A percentile compares a stretch with the other conserved stretches of the same genome.
These are phyloP conservation scores for Pleurotus pulmonarius DNA, from an alignment of 768 basidiomycete species.

Conservation along the genomic window DNA sequence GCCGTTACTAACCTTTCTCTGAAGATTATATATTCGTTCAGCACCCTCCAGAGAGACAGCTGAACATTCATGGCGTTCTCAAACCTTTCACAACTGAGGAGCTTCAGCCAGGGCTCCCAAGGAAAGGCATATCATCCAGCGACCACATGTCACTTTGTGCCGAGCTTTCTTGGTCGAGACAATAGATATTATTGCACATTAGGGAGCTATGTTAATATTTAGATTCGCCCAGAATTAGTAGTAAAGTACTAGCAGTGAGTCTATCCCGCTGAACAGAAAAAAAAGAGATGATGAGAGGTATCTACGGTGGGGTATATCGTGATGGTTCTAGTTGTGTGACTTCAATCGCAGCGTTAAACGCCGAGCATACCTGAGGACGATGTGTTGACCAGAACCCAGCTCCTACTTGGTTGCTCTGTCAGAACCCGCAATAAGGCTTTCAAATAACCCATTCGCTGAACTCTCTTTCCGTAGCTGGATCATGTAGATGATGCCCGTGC, in stretches of 20 bases:
- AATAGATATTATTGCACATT: conserved; percentile 13
- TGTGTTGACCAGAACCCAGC: conserved; percentile 3
- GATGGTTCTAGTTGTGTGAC: background rate
- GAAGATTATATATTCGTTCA: conserved; percentile 89
- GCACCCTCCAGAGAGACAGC: conserved; percentile 31
- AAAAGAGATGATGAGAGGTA: conserved; percentile 1
- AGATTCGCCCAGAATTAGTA: conserved; percentile 6
- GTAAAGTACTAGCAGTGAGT: conserved; percentile 11
- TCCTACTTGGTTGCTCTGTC: conserved; percentile 47
- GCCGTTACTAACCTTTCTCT: conserved; percentile 9
- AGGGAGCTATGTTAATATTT: conserved; percentile 9
- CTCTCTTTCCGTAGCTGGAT: conserved; percentile 90
- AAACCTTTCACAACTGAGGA: conserved; percentile 54
- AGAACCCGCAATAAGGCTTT: conserved; percentile 82
- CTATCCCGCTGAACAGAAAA: conserved; percentile 5
- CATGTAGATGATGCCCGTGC: conserved; percentile 97
- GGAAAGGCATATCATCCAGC: conserved; percentile 72
- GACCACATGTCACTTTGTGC: conserved; percentile 83
- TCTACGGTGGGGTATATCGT: too few species aligned
- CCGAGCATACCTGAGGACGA: background rate
- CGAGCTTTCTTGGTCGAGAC: conserved; percentile 42
- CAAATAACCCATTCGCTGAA: conserved; percentile 80
- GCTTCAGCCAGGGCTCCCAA: conserved; percentile 75
- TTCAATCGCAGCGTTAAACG: background rate
- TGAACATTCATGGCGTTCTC: conserved; percentile 51